A percentile compares a stretch with the other conserved stretches of the same genome.
Conservation (phyloP, 2,329 filamentous ascomycete species). For the Apiospora saccharicola region DNA sequence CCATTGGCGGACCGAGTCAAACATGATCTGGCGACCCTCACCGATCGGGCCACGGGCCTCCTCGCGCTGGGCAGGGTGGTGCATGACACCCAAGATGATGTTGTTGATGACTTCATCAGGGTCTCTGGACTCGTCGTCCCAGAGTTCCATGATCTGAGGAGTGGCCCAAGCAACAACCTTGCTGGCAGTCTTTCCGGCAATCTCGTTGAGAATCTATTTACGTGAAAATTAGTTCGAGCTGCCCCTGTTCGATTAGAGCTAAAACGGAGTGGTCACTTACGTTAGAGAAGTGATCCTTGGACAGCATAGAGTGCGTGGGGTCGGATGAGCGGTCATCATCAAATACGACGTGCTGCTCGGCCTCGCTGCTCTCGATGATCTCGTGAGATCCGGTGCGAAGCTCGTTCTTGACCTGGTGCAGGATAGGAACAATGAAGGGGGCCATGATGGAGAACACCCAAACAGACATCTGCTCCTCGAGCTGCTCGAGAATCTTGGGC, state of each 20-base stretch:
- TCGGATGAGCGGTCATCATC: constrained; percentile 77
- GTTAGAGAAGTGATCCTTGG: constrained; percentile 95
- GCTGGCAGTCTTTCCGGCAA: constrained; percentile 83
- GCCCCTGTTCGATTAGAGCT: neutral
- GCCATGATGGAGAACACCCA: constrained; percentile 94
- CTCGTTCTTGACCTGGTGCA: constrained; percentile 86
- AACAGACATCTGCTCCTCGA: constrained; percentile 85
- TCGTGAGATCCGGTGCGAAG: constrained; percentile 85
- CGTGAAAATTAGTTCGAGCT: neutral
- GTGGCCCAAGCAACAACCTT: constrained; percentile 84
- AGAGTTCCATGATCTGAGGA: constrained; percentile 86
- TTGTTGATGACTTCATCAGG: constrained; percentile 74
- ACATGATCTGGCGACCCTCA: constrained; percentile 81
- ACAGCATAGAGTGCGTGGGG: constrained; percentile 94
- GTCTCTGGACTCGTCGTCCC: constrained; percentile 80
- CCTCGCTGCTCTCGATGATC: constrained; percentile 84
- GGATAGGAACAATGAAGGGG: constrained; percentile 85
- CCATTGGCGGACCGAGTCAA: constrained; percentile 81
- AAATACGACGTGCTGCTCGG: constrained; percentile 88
- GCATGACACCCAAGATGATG: constrained; percentile 83
- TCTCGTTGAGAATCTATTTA: constrained; percentile 77
- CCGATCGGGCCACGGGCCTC: constrained; percentile 72
- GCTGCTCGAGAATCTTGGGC: constrained; percentile 83
- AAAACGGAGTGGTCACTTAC: constrained; percentile 47
- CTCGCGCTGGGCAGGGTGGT: constrained; percentile 83